phyloP scores from a whole-genome alignment of 192 early-diverging fungal species.

The Haplosporangium gracile region DNA sequence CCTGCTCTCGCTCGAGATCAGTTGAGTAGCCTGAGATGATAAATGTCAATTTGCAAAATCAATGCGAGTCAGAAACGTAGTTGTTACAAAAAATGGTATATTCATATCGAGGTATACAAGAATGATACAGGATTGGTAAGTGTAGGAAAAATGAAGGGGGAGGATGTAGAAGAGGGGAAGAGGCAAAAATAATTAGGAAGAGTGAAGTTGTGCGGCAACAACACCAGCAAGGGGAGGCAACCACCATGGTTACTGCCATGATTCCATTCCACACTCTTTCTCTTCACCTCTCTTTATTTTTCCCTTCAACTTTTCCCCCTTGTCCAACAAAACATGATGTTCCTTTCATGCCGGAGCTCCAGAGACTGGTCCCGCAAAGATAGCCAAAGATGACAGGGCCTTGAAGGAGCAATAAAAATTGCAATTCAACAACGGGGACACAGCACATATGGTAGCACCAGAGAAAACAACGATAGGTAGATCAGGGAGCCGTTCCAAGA shows the following conservation, averaged over 20 bases:
- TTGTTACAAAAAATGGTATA: background rate
- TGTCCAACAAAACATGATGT: background rate
- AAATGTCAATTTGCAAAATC: background rate
- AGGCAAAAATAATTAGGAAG: background rate
- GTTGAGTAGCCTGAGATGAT: background rate
- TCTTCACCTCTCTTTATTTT: background rate
- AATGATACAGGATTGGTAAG: background rate
- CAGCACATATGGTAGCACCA: background rate
- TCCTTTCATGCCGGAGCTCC: slow-evolving; percentile 9
- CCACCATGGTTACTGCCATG: background rate
- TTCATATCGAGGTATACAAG: background rate
- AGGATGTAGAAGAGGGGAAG: background rate
- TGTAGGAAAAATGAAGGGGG: background rate
- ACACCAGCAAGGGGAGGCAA: background rate
- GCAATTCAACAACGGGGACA: background rate
- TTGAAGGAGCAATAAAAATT: background rate
- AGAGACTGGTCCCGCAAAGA: slow-evolving; percentile 13
- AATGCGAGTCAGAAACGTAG: background rate
- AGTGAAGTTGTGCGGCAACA: background rate
- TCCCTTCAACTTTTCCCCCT: background rate
- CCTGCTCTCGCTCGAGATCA: background rate
- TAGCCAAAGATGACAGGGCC: slow-evolving; percentile 7
- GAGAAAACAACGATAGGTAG: background rate
- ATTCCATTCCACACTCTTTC: background rate
- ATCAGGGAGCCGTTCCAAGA: background rate